phyloP scores from a whole-genome alignment of 1,284 basidiomycete species.

The Mycena citricolor region DNA sequence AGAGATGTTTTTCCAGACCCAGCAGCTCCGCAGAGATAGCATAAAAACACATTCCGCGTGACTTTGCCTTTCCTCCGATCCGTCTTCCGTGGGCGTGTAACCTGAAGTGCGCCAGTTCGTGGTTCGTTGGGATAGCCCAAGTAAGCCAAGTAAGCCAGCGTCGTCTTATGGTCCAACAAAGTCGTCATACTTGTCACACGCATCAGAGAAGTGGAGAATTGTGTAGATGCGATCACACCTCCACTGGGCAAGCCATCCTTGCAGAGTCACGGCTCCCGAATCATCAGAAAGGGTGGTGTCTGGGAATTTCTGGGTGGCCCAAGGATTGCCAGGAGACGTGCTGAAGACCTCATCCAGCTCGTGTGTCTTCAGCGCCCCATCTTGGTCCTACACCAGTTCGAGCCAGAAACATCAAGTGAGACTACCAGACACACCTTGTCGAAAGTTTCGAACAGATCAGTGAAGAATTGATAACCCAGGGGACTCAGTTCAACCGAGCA shows the following conservation, averaged over 20 bases:
- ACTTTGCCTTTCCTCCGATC: conserved; percentile 88
- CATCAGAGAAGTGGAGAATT: neutral
- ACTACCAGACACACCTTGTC: conserved; percentile 78
- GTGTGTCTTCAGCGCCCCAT: conserved; percentile 85
- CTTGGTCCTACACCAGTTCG: no score
- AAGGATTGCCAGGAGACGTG: conserved; percentile 94
- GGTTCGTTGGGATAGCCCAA: conserved; percentile 80
- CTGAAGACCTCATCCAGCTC: conserved; percentile 90
- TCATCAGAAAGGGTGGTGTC: conserved; percentile 91
- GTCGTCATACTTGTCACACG: conserved; percentile 83
- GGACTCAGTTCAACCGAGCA: conserved; percentile 95
- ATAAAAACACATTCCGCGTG: conserved; percentile 86
- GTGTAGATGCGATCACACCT: conserved; percentile 67
- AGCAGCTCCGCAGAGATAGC: conserved; percentile 92
- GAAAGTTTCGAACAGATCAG: conserved; percentile 94
- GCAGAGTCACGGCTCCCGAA: conserved; percentile 87
- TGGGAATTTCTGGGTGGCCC: conserved; percentile 83
- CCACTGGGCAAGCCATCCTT: conserved; percentile 99
- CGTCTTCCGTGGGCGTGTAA: conserved; percentile 80
- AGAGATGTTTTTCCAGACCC: conserved; percentile 95
- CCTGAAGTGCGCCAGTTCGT: conserved; percentile 76
- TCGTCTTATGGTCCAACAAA: conserved; percentile 87
- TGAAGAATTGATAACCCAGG: conserved; percentile 94
- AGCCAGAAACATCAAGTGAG: no score
- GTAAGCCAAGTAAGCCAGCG: conserved; percentile 95